A percentile compares a stretch with the other conserved stretches of the same genome.
Evolutionary conservation across 768 basidiomycete species (phyloP).

Genomic region (Xerocomellus amylosporus): DNA sequence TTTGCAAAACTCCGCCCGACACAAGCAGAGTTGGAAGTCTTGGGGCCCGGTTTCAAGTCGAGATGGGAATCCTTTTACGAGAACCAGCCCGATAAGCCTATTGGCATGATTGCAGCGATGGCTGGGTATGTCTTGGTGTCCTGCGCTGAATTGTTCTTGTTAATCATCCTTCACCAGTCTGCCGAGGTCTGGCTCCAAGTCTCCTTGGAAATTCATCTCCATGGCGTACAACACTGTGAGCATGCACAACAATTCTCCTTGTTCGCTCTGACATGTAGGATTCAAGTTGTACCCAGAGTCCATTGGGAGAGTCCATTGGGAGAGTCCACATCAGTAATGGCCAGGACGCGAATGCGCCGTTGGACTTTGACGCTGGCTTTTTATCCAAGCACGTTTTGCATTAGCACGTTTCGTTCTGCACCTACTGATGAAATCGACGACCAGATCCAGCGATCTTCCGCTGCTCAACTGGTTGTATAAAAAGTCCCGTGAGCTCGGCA

Average conservation of each 20-base stretch:
- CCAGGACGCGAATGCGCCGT: constrained; percentile 38
- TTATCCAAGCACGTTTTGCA: constrained; percentile 36
- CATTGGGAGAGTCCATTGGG: constrained; percentile 50
- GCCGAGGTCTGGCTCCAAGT: constrained; percentile 9
- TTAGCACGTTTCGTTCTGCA: not conserved
- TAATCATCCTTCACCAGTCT: constrained; percentile 19
- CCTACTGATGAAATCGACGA: not conserved
- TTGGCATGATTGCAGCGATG: constrained; percentile 41
- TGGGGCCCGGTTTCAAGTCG: constrained; percentile 41
- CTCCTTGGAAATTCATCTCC: constrained; percentile 27
- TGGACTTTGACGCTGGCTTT: constrained; percentile 46
- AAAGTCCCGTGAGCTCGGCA: constrained; percentile 46
- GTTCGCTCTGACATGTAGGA: not conserved
- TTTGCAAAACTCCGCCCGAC: constrained; percentile 54
- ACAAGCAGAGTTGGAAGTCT: constrained; percentile 43
- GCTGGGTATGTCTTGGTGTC: constrained; percentile 35
- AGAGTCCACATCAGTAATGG: constrained; percentile 47
- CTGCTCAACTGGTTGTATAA: constrained; percentile 50
- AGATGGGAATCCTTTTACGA: not conserved
- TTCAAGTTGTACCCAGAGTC: constrained; percentile 44
- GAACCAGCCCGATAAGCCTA: constrained; percentile 50
- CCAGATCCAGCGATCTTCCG: constrained; percentile 38
- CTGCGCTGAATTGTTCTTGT: not conserved
- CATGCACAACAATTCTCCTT: not conserved
- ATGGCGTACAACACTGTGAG: constrained; percentile 35